phyloP scores from a whole-genome alignment of 306 rosid species.

The Ammopiptanthus mongolicus region DNA sequence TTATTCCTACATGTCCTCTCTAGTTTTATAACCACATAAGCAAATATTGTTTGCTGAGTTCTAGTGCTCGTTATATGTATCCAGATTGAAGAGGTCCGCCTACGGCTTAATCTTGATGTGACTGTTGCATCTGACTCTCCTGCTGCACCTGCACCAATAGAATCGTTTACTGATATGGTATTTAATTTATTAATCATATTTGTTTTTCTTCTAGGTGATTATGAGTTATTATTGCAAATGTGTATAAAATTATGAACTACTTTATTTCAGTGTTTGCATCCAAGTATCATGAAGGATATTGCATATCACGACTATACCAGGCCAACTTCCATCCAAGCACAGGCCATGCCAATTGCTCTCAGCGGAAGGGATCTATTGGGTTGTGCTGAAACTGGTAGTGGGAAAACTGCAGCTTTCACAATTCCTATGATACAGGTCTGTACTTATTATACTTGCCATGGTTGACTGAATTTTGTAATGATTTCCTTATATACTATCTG shows the following conservation, averaged over 20 bases:
- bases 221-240: background rate
- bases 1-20: background rate
- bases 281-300: constrained; percentile 81
- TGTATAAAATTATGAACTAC: background rate
- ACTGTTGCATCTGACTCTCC: constrained; percentile 51
- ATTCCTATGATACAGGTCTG: constrained; percentile 86
- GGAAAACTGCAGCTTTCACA: constrained; percentile 84
- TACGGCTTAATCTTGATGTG: constrained; percentile 73
- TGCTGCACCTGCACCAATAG: constrained; percentile 75
- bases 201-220: background rate
- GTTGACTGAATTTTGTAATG: constrained; percentile 8
- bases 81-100: constrained; percentile 72
- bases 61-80: background rate
- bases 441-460: constrained; percentile 11
- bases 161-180: constrained; percentile 80
- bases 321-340: constrained; percentile 92
- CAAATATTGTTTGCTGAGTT: constrained; percentile 5
- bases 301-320: constrained; percentile 74
- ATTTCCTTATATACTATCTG: background rate
- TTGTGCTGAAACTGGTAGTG: constrained; percentile 93
- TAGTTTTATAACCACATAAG: background rate
- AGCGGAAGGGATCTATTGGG: constrained; percentile 81
- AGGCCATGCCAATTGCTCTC: constrained; percentile 86
- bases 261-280: constrained; percentile 56
- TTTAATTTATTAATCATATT: background rate